Base-by-base conservation (phyloP, 2,329 filamentous ascomycete genomes). In the Dendrostoma leiphaemia region DNA sequence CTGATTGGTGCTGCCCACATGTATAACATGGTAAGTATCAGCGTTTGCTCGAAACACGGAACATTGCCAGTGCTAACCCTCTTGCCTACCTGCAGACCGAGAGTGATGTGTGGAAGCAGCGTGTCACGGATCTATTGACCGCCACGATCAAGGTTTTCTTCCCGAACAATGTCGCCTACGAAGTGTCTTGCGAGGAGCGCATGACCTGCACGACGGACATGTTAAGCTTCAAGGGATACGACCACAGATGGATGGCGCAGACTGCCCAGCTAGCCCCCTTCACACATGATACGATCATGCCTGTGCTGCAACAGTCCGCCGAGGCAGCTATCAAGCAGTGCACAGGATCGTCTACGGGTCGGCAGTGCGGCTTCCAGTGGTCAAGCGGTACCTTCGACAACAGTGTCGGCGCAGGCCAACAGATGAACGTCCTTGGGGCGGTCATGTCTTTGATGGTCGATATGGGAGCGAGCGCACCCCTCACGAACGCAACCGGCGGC, bases 301-400 rank as follows among this genome's bases (percentile, higher is more conserved):
- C 26, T 8, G 54, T 57, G 3, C 29, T 59, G 12, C 19, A 54
- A 32, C 47, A 46, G 2, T 59, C 57, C 28, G 48, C 57, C 9
- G 7, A 46, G 21, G 57, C 57, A 23, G 57, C 57, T 19, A 57
- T 59, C 17, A 48, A 40, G 4, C 57, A 59, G 35, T 59, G 57
- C 28, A 59, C 54, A 19, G 57, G 57, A 29, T 54, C 54, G 2
- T 8, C 24, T 24, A 53, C 59, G 41, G 67, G 74, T 15, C 70
- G 72, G 29, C 67, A 70, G 17, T 86, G 83, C 63, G 78, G 81
- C 8, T 73, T 81, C 24, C 69, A 70, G 47, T 86, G 82, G 83
- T 74, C 71, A 32, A 61, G 65, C 3, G 69, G 65, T 2, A 65
- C 63, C 1, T 81, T 74, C 59, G 79, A 82, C 62, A 74, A 74